Evolutionary conservation across 371 early-diverging fungal species (phyloP).

Genomic region (Mucor mucedo): DNA sequence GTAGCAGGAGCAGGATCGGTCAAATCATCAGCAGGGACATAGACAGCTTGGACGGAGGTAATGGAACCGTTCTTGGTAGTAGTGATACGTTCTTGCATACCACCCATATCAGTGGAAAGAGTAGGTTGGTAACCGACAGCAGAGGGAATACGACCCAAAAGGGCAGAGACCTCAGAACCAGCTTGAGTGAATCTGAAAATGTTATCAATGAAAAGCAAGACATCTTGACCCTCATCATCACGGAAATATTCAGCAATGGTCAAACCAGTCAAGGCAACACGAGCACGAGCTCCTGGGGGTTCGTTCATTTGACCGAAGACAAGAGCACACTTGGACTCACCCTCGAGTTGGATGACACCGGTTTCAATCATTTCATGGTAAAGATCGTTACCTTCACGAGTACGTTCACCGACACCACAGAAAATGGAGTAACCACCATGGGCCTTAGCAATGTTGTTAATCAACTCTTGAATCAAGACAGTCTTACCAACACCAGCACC

Average conservation of each 20-base stretch:
- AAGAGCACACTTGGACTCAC: conserved; percentile 94
- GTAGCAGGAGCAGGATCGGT: conserved; percentile 99
- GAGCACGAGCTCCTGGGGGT: conserved; percentile 99
- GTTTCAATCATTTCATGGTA: conserved; percentile 97
- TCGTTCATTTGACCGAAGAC: conserved; percentile 99
- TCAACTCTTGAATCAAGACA: conserved; percentile 97
- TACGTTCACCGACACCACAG: conserved; percentile 97
- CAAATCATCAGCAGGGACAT: conserved; percentile 99
- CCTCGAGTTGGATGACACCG: conserved; percentile 95
- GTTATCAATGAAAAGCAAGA: conserved; percentile 99
- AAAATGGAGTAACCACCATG: conserved; percentile 99
- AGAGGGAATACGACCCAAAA: conserved; percentile 98
- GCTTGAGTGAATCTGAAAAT: conserved; percentile 98
- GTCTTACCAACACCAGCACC: conserved; percentile 99
- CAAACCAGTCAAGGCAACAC: conserved; percentile 97
- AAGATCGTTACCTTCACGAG: conserved; percentile 98
- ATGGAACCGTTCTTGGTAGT: conserved; percentile 99
- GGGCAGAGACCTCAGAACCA: conserved; percentile 95
- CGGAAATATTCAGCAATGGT: conserved; percentile 99
- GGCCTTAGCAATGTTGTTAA: conserved; percentile 98
- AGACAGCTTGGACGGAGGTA: conserved; percentile 97
- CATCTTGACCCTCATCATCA: conserved; percentile 98
- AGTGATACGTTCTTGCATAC: conserved; percentile 99
- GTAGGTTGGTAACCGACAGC: conserved; percentile 99
- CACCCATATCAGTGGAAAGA: conserved; percentile 95